Evolutionary conservation across 495 filamentous ascomycete species (phyloP).

Genomic region (Friedmanniomyces endolithicus): DNA sequence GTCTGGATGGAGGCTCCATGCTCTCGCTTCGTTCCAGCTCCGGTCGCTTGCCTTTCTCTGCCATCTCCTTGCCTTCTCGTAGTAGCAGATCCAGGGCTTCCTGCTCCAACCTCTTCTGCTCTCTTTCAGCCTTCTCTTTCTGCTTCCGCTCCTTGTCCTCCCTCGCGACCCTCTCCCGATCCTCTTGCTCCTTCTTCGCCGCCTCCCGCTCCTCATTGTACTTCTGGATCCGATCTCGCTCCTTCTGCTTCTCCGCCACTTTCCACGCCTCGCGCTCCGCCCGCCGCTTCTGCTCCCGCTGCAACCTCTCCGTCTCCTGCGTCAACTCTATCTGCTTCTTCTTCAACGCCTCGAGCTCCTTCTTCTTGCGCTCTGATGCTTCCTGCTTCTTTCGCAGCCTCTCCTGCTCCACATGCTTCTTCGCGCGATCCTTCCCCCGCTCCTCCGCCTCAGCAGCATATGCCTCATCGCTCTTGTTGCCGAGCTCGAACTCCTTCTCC

Average conservation of each 20-base stretch:
- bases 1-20: slow-evolving; percentile 34
- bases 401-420: slow-evolving; percentile 49
- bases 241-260: slow-evolving; percentile 20
- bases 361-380: slow-evolving; percentile 44
- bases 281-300: slow-evolving; percentile 25
- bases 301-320: slow-evolving; percentile 16
- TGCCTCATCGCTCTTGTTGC: slow-evolving; percentile 70
- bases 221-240: slow-evolving; percentile 18
- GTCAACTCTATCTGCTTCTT: slow-evolving; percentile 40
- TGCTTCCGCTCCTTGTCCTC: slow-evolving; percentile 9
- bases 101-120: slow-evolving; percentile 30
- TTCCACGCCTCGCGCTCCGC: slow-evolving; percentile 24
- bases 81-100: slow-evolving; percentile 28
- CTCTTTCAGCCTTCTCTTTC: slow-evolving; percentile 17
- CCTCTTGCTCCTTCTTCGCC: slow-evolving; percentile 21
- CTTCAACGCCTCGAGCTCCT: slow-evolving; percentile 48
- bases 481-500: slow-evolving; percentile 51
- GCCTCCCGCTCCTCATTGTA: slow-evolving; percentile 23
- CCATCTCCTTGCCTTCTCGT: slow-evolving; percentile 47
- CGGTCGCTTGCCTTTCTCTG: slow-evolving; percentile 46
- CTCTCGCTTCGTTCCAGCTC: slow-evolving; percentile 43
- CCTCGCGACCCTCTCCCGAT: slow-evolving; percentile 9
- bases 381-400: slow-evolving; percentile 50
- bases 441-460: slow-evolving; percentile 61
- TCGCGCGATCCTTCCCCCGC: slow-evolving; percentile 52